Conservation (phyloP, 257 asterid species). For the Solanum bulbocastanum region DNA sequence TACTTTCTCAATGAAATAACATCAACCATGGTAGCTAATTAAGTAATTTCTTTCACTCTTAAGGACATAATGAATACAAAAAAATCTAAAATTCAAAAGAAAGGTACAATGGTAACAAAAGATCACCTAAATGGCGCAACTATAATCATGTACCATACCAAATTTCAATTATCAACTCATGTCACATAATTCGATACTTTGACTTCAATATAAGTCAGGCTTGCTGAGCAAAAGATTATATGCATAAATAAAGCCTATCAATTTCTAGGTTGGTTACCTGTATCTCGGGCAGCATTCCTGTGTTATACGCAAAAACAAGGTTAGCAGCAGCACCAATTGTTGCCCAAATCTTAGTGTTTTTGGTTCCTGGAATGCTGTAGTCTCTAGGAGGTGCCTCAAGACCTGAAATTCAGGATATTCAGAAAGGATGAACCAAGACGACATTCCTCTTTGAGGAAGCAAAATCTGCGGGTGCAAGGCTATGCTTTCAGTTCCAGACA, state of each 20-base stretch:
- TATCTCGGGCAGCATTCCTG: conserved; percentile 96
- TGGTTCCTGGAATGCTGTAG: conserved; percentile 52
- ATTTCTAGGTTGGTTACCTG: conserved; percentile 32
- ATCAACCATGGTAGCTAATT: not conserved
- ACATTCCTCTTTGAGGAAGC: not conserved
- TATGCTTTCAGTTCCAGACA: not conserved
- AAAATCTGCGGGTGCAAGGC: not conserved
- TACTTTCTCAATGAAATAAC: not conserved
- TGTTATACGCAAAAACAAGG: conserved; percentile 85
- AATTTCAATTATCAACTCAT: not conserved
- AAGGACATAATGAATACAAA: not conserved
- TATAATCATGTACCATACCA: not conserved
- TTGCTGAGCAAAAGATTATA: not conserved
- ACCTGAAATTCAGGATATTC: conserved; percentile 13
- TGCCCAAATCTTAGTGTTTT: conserved; percentile 36
- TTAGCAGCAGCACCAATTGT: conserved; percentile 79
- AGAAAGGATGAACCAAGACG: not conserved
- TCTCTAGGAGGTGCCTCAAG: conserved; percentile 41
- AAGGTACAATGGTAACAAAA: not conserved
- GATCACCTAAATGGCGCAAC: not conserved
- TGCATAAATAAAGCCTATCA: not conserved
- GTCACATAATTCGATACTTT: not conserved
- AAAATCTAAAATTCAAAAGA: not conserved
- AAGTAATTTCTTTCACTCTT: not conserved
- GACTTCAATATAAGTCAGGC: not conserved